Evolutionary conservation across 208 protist genomes (phyloP).

Genomic region (Porcisia hertigi): DNA sequence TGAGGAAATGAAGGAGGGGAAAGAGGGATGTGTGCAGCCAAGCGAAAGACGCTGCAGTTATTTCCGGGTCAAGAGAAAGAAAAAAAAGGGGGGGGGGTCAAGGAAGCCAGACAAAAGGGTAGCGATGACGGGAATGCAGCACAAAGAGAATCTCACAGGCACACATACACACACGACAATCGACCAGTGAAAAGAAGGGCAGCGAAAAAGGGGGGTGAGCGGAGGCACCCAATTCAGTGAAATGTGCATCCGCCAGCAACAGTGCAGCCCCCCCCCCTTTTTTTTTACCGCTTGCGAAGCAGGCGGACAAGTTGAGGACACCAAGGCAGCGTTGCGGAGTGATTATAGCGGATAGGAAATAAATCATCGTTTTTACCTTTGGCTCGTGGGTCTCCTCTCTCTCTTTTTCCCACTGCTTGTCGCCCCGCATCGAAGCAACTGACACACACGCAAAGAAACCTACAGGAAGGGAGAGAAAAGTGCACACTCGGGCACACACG

Average conservation of each 20-base stretch:
- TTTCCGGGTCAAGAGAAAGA: background rate
- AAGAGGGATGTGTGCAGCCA: background rate
- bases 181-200: slow-evolving; percentile 1
- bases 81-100: no score
- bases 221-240: background rate
- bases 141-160: background rate
- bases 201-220: slow-evolving; percentile 10
- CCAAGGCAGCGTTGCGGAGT: background rate
- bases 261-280: no score
- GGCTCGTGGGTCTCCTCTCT: background rate
- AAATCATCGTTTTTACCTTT: no score
- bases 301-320: background rate
- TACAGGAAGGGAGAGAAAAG: background rate
- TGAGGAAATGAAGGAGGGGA: background rate
- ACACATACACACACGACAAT: background rate
- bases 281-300: background rate
- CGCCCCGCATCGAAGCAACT: background rate
- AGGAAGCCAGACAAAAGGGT: background rate
- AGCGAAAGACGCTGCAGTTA: background rate
- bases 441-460: background rate
- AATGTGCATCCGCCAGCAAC: background rate
- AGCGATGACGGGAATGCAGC: background rate
- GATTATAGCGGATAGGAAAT: background rate
- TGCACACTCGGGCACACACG: background rate
- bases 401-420: background rate